Conservation (phyloP, 176 grass and related monocot species). For the Paspalum notatum region DNA sequence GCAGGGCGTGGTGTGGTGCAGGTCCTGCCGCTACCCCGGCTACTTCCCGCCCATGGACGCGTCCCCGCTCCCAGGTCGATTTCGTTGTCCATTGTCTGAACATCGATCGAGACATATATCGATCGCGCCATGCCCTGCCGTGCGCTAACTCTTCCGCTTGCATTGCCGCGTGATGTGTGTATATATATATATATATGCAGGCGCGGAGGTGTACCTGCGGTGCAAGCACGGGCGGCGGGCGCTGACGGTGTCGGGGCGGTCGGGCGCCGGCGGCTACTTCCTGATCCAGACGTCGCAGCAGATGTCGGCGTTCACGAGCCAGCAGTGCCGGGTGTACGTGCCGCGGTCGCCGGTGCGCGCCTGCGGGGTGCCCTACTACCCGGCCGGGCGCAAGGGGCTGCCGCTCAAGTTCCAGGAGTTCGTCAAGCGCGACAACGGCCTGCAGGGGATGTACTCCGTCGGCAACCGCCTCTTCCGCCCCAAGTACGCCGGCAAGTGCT, state of each 20-base stretch:
- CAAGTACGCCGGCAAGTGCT: constrained; percentile 37
- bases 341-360: constrained; percentile 21
- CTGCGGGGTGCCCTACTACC: constrained; percentile 36
- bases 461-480: constrained; percentile 68
- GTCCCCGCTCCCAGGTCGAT: constrained; percentile 48
- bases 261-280: constrained; percentile 59
- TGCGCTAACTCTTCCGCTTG: neutral
- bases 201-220: constrained; percentile 50
- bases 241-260: constrained; percentile 23
- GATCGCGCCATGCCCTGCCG: too few relatives aligned
- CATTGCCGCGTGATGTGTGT: neutral
- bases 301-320: constrained; percentile 62
- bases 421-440: constrained; percentile 48
- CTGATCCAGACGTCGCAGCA: constrained; percentile 55
- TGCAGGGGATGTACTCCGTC: constrained; percentile 60
- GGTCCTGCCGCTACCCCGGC: constrained; percentile 43
- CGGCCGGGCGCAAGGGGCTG: constrained; percentile 31
- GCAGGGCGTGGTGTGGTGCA: constrained; percentile 64
- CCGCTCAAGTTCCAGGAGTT: constrained; percentile 66
- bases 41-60: constrained; percentile 53
- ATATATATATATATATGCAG: constrained; percentile 8
- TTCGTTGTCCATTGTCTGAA: neutral
- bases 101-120: too few relatives aligned
- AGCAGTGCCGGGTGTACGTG: constrained; percentile 58
- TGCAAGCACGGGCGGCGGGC: constrained; percentile 39